Evolutionary conservation across 495 filamentous ascomycete genomes (phyloP).

Genomic region (Penicillium parvum): DNA sequence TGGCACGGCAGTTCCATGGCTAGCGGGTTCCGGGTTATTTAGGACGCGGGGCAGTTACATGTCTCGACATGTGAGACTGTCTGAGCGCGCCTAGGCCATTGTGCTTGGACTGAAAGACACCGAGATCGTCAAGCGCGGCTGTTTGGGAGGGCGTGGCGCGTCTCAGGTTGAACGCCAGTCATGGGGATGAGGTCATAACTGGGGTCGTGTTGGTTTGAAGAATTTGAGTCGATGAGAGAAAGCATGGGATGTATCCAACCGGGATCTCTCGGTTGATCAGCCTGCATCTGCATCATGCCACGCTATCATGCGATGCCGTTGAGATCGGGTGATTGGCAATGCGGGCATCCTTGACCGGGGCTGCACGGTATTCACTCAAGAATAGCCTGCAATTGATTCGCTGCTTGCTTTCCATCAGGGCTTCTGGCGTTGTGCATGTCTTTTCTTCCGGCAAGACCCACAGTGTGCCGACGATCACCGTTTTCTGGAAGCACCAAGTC

Average conservation of each 20-base stretch:
- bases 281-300: conserved; percentile 16
- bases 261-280: conserved; percentile 12
- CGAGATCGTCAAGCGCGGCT: conserved; percentile 20
- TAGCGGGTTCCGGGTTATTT: neutral
- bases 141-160: conserved; percentile 12
- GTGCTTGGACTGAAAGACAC: conserved; percentile 5
- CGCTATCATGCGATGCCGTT: conserved; percentile 9
- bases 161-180: conserved; percentile 14
- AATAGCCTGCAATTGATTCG: too few species aligned
- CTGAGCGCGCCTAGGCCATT: conserved; percentile 8
- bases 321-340: neutral
- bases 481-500: too few species aligned
- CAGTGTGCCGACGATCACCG: neutral
- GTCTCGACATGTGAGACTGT: neutral
- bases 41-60: conserved; percentile 9
- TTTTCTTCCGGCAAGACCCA: conserved; percentile 7
- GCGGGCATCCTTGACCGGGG: neutral
- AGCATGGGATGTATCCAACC: conserved; percentile 4
- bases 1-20: conserved; percentile 7
- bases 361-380: too few species aligned
- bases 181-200: conserved; percentile 2
- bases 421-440: neutral
- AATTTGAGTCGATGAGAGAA: neutral
- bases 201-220: too few species aligned
- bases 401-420: neutral